These are phyloP conservation scores for Thecaphora thlaspeos DNA, from an alignment of 1,284 basidiomycete species.

Conservation along the genomic window DNA sequence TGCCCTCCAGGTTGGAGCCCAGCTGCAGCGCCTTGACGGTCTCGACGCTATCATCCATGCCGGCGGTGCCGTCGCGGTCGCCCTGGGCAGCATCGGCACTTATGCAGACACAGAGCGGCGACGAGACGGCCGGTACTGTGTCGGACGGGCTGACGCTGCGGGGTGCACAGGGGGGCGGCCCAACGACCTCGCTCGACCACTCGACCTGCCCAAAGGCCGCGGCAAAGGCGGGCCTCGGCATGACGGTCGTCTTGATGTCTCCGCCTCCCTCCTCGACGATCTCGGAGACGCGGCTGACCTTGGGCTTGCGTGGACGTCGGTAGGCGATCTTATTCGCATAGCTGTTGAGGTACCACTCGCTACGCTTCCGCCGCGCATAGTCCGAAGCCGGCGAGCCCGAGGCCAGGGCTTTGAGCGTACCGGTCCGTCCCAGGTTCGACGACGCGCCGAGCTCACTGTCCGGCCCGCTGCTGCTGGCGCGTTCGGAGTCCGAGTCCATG, in stretches of 20 bases:
- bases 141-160: constrained; percentile 42
- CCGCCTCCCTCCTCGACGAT: constrained; percentile 47
- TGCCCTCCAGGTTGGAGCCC: too few relatives aligned
- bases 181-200: constrained; percentile 36
- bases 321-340: constrained; percentile 36
- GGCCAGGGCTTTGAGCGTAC: neutral
- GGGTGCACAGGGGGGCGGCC: constrained; percentile 37
- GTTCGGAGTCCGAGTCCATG: constrained; percentile 39
- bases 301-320: constrained; percentile 27
- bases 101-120: constrained; percentile 46
- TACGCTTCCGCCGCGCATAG: constrained; percentile 35
- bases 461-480: constrained; percentile 21
- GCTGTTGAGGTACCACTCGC: constrained; percentile 39
- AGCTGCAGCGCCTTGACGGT: constrained; percentile 8
- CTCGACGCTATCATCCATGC: constrained; percentile 37
- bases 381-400: constrained; percentile 25
- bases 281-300: constrained; percentile 50
- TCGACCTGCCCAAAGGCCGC: constrained; percentile 13
- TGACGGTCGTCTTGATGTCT: constrained; percentile 32
- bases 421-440: neutral
- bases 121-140: constrained; percentile 46
- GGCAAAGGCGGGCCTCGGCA: constrained; percentile 24
- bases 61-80: constrained; percentile 2
- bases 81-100: constrained; percentile 12
- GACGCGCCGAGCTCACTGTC: constrained; percentile 20